A percentile compares a stretch with the other conserved stretches of the same genome.
These are phyloP conservation scores for Fusarium torreyae DNA, from an alignment of 2,329 filamentous ascomycete species.

Conservation along the genomic window DNA sequence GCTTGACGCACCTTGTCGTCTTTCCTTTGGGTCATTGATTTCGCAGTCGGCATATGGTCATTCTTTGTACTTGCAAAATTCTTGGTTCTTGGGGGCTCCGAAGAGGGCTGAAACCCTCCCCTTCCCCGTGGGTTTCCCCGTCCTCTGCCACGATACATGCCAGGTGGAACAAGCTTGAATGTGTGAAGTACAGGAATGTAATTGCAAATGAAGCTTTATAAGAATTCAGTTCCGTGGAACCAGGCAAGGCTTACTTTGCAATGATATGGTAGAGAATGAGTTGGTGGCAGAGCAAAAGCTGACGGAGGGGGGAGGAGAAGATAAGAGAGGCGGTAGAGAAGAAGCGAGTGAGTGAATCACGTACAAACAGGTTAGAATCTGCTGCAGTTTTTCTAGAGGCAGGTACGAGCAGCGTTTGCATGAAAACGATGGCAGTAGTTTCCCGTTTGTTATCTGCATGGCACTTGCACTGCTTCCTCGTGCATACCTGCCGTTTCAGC, in stretches of 20 bases:
- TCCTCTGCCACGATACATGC: conserved; percentile 18
- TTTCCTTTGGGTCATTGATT: conserved; percentile 41
- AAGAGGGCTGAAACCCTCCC: not conserved
- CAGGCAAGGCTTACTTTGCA: not conserved
- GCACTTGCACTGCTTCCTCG: conserved; percentile 9
- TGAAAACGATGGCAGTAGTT: not conserved
- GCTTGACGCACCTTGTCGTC: conserved; percentile 35
- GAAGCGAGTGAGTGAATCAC: conserved; percentile 1
- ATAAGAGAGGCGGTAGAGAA: not conserved
- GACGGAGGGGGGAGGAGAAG: not conserved
- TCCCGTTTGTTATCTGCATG: conserved; percentile 19
- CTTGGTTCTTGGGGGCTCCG: not conserved
- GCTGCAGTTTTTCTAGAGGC: not conserved
- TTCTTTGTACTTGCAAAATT: conserved; percentile 20
- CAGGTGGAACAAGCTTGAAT: not conserved
- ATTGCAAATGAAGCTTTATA: not conserved
- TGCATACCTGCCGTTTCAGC: not conserved
- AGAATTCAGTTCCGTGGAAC: not conserved
- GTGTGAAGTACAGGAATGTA: not conserved
- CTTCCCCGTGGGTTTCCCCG: conserved; percentile 10
- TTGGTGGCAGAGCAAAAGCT: not conserved
- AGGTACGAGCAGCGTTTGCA: conserved; percentile 1
- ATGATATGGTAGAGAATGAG: not conserved
- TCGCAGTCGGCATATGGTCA: conserved; percentile 37
- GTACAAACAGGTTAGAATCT: not conserved